Evolutionary conservation across 2,329 filamentous ascomycete genomes (phyloP).

Genomic region (Metarhizium album): DNA sequence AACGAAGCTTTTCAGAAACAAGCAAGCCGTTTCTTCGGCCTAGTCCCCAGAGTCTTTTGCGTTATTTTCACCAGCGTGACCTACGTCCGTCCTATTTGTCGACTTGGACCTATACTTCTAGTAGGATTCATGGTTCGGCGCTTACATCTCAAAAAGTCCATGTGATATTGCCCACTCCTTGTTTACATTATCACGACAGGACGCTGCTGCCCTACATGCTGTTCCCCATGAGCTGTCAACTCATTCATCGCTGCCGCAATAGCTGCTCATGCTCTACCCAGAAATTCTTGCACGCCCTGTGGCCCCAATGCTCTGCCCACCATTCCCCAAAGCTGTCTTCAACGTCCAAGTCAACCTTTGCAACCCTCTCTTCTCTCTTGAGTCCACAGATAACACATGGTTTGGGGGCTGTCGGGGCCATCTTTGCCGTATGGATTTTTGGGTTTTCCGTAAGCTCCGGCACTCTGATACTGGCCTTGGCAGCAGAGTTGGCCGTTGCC

Average conservation of each 20-base stretch:
- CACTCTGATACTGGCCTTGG: conserved; percentile 41
- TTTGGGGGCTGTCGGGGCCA: conserved; percentile 63
- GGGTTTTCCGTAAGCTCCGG: conserved; percentile 65
- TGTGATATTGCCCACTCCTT: too few species aligned
- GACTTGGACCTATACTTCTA: too few species aligned
- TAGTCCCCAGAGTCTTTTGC: too few species aligned
- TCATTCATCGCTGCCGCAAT: conserved; percentile 52
- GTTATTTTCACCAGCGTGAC: too few species aligned
- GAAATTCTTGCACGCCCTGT: conserved; percentile 69
- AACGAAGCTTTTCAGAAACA: too few species aligned
- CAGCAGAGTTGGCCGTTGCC: conserved; percentile 52
- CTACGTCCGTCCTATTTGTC: too few species aligned
- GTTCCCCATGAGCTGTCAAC: neutral
- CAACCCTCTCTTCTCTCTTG: conserved; percentile 74
- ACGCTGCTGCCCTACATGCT: neutral
- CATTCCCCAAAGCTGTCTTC: conserved; percentile 93
- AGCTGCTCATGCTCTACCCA: conserved; percentile 68
- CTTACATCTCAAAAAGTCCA: too few species aligned
- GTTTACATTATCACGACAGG: too few species aligned
- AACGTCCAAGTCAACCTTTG: conserved; percentile 63
- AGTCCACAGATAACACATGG: conserved; percentile 79
- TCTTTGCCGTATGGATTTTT: conserved; percentile 56
- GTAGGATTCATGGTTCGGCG: too few species aligned
- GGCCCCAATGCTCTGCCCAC: conserved; percentile 88
- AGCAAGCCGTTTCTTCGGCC: too few species aligned